Base-by-base conservation (phyloP, 139 green algal genomes). In the Coccomyxa sp. region DNA sequence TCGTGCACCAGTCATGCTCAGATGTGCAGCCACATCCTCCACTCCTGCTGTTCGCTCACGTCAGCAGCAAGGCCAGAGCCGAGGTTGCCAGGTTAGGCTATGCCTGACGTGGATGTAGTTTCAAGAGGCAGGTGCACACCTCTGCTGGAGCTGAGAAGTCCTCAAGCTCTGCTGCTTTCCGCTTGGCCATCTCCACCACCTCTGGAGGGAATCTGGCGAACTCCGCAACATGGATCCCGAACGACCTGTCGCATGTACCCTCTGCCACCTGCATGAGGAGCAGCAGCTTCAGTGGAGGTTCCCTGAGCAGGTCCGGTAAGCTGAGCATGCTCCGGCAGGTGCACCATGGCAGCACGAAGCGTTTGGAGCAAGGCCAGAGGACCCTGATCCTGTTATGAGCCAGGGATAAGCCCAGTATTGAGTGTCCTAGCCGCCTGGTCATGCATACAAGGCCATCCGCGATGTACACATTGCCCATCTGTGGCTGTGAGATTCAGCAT, bases 221-320 rank as follows among this genome's bases (percentile, higher is more conserved):
- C 85, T 97, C 93, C 8, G 95, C 95, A 7, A 98, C 93, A 64
- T 97, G 89, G 73, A 99, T 97, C 37, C 95, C 96, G 77, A 98
- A 98, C 9, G 90, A 96, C 85, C 97, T 88, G 80, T 98, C 94
- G 83, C 92, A 98, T 6, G 93, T 85, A 16, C 96, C 95, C 10
- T 91, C 73, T 18, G 82, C 64, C 18, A 93, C 85, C 82, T 89
- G 79, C 64, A 36, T 64, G 50, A 18, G 27, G 50, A 18, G 18
- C 22, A 18, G 5, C 22, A 64, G 50, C 50, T 64, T 64, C 50
- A 64, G 50, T 31, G 5, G 27, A 6, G 50, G 50, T 64, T 3
- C 50, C 22, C 22, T 64, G 50, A 64, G 27, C 50, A 12, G 50
- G 12, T 10, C 50, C 27, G 50, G 5, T 64, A 64, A 22, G 50